Base-by-base conservation (phyloP, 2,329 filamentous ascomycete genomes). In the Periconia macrospinosa region DNA sequence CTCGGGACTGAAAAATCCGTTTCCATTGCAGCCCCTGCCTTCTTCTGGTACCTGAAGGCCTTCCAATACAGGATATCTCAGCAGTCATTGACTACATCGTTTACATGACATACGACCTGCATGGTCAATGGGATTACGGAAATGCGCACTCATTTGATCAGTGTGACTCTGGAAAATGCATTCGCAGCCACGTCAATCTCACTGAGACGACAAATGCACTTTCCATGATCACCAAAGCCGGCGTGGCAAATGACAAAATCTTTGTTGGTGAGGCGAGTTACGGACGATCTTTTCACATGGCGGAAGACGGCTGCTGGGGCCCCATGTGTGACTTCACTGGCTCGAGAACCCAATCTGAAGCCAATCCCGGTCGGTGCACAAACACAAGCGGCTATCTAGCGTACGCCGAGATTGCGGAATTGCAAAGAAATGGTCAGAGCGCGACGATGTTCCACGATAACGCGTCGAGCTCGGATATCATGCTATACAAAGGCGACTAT, bases 51-150 rank as follows among this genome's bases (percentile, higher is more conserved):
- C 50, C 60, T 68, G n/a, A 63, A 63, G 45, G 50, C 14, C 2
- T 66, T 68, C 48, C 62, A 61, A 1, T 59, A 66, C 27, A 47
- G 52, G 6, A 45, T 59, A 67, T 68, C 15, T 48, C 53, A 6
- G 23, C 41, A 27, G 44, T 56, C 2, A 30, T 68, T 2, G 66
- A 69, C 45, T 69, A 67, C 45, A 60, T 68, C 42, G 52, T 67
- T 23, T 65, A 61, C 48, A 72, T 72, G 67, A 69, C 67, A 1
- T 71, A 72, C 43, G 67, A 71, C 45, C 50, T 78, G 43, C 72
- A 78, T 52, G 75, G 75, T 2, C 73, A 78, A 49, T 78, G 74
- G 74, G 75, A 76, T 52, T 66, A 63, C 20, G 64, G 59, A 35
- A 78, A 76, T 52, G 44, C 56, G 1, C 69, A 49, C 35, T 42